These are phyloP conservation scores for Pestalotiopsis fici DNA, from an alignment of 2,329 filamentous ascomycete genomes.

Conservation along the genomic window DNA sequence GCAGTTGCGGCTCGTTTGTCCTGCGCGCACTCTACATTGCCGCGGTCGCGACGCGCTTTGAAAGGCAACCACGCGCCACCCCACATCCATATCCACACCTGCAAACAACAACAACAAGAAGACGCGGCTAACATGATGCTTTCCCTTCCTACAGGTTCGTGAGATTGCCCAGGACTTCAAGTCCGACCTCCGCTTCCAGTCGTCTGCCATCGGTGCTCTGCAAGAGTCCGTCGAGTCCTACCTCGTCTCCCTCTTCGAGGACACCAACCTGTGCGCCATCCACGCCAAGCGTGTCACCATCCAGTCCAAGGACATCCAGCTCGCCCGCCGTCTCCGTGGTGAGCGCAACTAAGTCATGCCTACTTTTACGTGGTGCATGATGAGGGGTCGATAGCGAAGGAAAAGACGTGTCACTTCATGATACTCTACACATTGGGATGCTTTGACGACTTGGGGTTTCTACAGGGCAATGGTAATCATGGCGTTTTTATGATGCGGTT, in stretches of 20 bases:
- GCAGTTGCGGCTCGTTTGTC: conserved; percentile 3
- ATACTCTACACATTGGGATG: conserved; percentile 36
- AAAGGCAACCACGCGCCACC: too few relatives aligned
- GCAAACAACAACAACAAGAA: conserved; percentile 5
- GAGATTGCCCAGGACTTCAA: conserved; percentile 97
- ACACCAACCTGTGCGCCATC: conserved; percentile 97
- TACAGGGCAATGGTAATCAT: conserved; percentile 40
- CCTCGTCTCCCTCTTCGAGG: conserved; percentile 96
- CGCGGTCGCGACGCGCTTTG: conserved; percentile 8
- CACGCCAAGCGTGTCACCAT: conserved; percentile 99
- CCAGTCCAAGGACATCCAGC: conserved; percentile 95
- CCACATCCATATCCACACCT: too few relatives aligned
- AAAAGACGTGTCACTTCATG: conserved; percentile 39
- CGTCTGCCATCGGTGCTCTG: conserved; percentile 92
- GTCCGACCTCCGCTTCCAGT: conserved; percentile 96
- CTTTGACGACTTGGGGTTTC: conserved; percentile 38
- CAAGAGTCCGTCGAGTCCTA: conserved; percentile 99
- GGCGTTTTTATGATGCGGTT: conserved; percentile 42
- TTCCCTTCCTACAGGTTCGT: conserved; percentile 58
- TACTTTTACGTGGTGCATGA: conserved; percentile 20
- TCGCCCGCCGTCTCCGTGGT: conserved; percentile 91
- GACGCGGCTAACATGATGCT: conserved; percentile 18
- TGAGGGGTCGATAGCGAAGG: conserved; percentile 19
- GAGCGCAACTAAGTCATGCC: conserved; percentile 73
- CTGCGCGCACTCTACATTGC: not conserved